phyloP scores from a whole-genome alignment of 2,329 filamentous ascomycete genomes.

The Verruconis gallopava region DNA sequence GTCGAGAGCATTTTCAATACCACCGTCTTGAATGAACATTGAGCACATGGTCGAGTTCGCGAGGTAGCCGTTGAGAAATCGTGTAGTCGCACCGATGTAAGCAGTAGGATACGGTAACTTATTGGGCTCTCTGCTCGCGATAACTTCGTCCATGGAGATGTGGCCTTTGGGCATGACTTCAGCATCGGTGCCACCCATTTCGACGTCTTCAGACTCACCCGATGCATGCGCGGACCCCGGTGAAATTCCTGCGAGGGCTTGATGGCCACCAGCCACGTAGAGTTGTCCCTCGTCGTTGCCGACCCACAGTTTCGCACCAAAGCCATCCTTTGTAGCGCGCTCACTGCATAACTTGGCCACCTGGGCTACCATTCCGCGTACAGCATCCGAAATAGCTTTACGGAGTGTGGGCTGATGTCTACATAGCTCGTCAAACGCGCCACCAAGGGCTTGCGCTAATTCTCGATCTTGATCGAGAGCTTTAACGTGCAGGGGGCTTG shows the following conservation, averaged over 20 bases:
- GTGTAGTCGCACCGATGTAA: slow-evolving; percentile 65
- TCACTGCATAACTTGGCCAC: slow-evolving; percentile 61
- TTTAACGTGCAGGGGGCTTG: slow-evolving; percentile 78
- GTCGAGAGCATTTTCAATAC: slow-evolving; percentile 72
- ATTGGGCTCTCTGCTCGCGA: slow-evolving; percentile 15
- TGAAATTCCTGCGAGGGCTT: not conserved
- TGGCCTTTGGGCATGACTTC: not conserved
- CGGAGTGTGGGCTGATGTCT: slow-evolving; percentile 83
- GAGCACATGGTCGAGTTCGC: slow-evolving; percentile 59
- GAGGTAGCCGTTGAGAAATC: slow-evolving; percentile 67
- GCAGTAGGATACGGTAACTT: slow-evolving; percentile 38
- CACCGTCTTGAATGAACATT: slow-evolving; percentile 64
- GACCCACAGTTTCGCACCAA: slow-evolving; percentile 64
- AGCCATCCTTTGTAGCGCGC: slow-evolving; percentile 54
- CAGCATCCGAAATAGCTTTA: slow-evolving; percentile 66
- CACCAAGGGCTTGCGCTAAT: slow-evolving; percentile 61
- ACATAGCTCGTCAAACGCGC: slow-evolving; percentile 84
- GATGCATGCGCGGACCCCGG: not conserved
- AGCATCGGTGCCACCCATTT: not conserved
- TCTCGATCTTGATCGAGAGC: slow-evolving; percentile 65
- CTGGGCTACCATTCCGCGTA: slow-evolving; percentile 76
- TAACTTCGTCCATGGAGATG: slow-evolving; percentile 2
- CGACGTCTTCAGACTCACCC: not conserved
- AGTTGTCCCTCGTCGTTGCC: slow-evolving; percentile 22
- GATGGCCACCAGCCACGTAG: slow-evolving; percentile 2